Percentiles rank a stretch among this genome's conserved stretches.
Conservation (phyloP, 148 eudicot species). For the Diospyros lotus region DNA sequence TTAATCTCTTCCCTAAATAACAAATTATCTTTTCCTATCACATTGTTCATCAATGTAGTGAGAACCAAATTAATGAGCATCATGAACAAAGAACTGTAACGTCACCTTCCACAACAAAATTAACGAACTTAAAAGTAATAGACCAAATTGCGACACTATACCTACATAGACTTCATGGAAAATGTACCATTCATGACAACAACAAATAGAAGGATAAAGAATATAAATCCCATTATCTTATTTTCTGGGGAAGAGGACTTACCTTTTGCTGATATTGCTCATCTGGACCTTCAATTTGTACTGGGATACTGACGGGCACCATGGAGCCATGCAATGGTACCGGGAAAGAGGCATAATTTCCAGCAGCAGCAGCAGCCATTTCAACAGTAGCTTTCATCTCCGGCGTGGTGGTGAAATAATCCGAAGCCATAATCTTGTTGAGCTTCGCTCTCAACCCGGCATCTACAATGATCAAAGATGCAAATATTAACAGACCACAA, state of each 20-base stretch:
- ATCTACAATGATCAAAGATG: conserved; percentile 35
- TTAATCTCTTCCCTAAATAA: conserved; percentile 1
- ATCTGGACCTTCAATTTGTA: conserved; percentile 45
- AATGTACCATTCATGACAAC: not conserved
- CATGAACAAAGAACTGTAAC: not conserved
- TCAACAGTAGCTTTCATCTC: conserved; percentile 60
- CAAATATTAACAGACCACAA: not conserved
- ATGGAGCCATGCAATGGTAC: conserved; percentile 34
- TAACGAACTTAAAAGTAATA: not conserved
- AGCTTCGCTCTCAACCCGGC: conserved; percentile 65
- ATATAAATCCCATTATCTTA: not conserved
- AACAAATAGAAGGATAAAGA: not conserved
- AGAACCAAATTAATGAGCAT: not conserved
- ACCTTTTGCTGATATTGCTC: conserved; percentile 57
- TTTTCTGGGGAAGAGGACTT: conserved; percentile 8
- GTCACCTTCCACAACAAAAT: not conserved
- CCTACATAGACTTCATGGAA: not conserved
- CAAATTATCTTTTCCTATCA: not conserved
- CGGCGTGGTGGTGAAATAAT: conserved; percentile 59
- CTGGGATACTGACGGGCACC: conserved; percentile 35
- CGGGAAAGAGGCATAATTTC: conserved; percentile 48
- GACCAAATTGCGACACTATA: not conserved
- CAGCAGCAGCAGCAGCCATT: conserved; percentile 57
- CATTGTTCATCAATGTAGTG: not conserved
- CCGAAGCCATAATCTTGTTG: conserved; percentile 66